These are phyloP conservation scores for Naganishia sp. DNA, from an alignment of 1,284 basidiomycete species.

Conservation along the genomic window DNA sequence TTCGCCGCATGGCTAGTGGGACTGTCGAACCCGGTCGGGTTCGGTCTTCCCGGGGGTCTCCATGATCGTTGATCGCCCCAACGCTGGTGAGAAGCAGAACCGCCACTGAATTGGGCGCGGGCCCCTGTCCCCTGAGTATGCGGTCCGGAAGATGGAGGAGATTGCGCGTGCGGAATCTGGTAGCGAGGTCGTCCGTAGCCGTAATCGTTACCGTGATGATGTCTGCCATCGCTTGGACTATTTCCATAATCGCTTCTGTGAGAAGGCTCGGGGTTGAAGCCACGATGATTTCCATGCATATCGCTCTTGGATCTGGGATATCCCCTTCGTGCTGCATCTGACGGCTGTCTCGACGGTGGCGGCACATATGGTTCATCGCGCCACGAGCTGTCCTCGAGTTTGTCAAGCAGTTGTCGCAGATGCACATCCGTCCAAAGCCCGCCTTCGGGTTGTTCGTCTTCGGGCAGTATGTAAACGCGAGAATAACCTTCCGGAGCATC, in stretches of 20 bases:
- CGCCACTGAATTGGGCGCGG: no score
- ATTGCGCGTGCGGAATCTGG: no score
- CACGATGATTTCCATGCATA: not conserved
- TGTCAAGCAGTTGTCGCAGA: conserved; percentile 29
- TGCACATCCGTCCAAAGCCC: conserved; percentile 37
- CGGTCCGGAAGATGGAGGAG: no score
- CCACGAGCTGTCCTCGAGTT: conserved; percentile 31
- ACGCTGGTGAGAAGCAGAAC: no score
- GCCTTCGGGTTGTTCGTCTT: conserved; percentile 37
- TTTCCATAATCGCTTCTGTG: not conserved
- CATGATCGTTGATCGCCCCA: no score
- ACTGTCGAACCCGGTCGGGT: no score
- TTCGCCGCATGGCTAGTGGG: no score
- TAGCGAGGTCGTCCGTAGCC: no score
- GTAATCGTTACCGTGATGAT: not conserved
- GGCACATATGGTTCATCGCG: conserved; percentile 21
- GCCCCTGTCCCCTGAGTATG: no score
- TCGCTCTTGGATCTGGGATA: not conserved
- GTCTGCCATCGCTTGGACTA: not conserved
- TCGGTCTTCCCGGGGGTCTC: no score
- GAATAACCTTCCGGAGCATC: conserved; percentile 45
- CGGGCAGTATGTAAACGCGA: conserved; percentile 38
- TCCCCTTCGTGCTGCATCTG: not conserved
- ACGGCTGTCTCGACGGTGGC: not conserved
- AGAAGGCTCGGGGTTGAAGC: not conserved